Evolutionary conservation across 345 rosid species (phyloP), one percentile per base, ranked within the genome.

Genomic region (Nephelium lappaceum): DNA sequence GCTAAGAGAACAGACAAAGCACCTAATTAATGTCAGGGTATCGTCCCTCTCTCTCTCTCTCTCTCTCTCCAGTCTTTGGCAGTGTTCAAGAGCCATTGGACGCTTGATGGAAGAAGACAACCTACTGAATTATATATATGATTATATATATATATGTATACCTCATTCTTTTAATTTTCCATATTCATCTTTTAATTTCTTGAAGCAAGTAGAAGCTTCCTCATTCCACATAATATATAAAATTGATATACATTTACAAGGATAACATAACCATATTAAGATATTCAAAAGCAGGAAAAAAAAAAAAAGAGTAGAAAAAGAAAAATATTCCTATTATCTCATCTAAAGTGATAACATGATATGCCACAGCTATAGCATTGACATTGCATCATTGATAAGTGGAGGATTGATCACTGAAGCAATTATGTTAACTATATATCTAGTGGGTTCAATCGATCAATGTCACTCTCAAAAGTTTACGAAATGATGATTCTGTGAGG

Each of bases 401-500:
- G 23, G 53, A 67, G 49, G 43, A 45, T 65, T 43, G 27, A 72
- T 72, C 24, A 72, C 63, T 51, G 74, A 65, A 45, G 55, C 49
- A n/a, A 16, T 60, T 47, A 61, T 67, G 38, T 58, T 53, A 51
- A 15, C 19, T 16, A 51, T 51, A 51, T 51, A 53, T 16, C 58
- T 53, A 53, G 58, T 53, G 6, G 58, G 19, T 53, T 53, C 58
- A n/a, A 53, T 15, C 16, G 57, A 51, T 51, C 8, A 6, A 23
- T 3, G 1, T 39, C 27, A 6, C 36, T 10, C 77, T 88, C 84
- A 90, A 80, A 87, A 93, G 89, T 83, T 90, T 79, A 92, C 16
- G 89, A 93, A 94, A 76, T 93, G 71, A 19, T n/a, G 97, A 81
- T 89, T 88, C 42, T 90, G 93, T 36, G 93, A 76, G 43, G 87